Percentiles rank a stretch among this genome's conserved stretches.
Conservation (phyloP, 2,329 filamentous ascomycete genomes). For the Coniella vitis region DNA sequence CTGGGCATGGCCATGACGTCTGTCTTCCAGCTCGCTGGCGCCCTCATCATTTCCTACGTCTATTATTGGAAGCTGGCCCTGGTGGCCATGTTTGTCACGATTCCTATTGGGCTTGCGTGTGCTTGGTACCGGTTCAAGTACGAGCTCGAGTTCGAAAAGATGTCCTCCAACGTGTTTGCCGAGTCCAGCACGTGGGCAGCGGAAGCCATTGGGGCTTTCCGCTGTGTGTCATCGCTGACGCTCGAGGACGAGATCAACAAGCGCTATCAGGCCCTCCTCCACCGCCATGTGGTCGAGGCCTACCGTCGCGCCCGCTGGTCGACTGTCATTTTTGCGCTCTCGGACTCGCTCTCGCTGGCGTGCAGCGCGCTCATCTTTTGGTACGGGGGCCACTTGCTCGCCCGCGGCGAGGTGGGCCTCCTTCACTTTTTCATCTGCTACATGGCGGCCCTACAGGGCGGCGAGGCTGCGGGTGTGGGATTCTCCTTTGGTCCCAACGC, state of each 20-base stretch:
- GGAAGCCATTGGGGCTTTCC: slow-evolving; percentile 66
- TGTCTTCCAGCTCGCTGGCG: slow-evolving; percentile 58
- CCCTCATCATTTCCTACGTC: slow-evolving; percentile 58
- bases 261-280: slow-evolving; percentile 54
- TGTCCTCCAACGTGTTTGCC: slow-evolving; percentile 61
- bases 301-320: slow-evolving; percentile 55
- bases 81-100: slow-evolving; percentile 55
- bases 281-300: slow-evolving; percentile 50
- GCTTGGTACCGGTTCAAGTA: slow-evolving; percentile 48
- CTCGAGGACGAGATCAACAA: slow-evolving; percentile 59
- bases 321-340: slow-evolving; percentile 60
- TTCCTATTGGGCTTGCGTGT: slow-evolving; percentile 41
- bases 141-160: slow-evolving; percentile 61
- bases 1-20: slow-evolving; percentile 57
- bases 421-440: slow-evolving; percentile 51
- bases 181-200: slow-evolving; percentile 69
- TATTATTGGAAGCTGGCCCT: slow-evolving; percentile 74
- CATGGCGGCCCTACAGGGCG: slow-evolving; percentile 60
- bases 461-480: slow-evolving; percentile 59
- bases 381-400: slow-evolving; percentile 57
- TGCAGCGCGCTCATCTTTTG: slow-evolving; percentile 59
- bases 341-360: slow-evolving; percentile 59
- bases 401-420: slow-evolving; percentile 39
- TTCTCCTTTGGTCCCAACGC: slow-evolving; percentile 62
- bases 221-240: slow-evolving; percentile 64